Evolutionary conservation across 805 yeast species (phyloP).

Genomic region (Cyberlindnera nakhonratchasimensis): DNA sequence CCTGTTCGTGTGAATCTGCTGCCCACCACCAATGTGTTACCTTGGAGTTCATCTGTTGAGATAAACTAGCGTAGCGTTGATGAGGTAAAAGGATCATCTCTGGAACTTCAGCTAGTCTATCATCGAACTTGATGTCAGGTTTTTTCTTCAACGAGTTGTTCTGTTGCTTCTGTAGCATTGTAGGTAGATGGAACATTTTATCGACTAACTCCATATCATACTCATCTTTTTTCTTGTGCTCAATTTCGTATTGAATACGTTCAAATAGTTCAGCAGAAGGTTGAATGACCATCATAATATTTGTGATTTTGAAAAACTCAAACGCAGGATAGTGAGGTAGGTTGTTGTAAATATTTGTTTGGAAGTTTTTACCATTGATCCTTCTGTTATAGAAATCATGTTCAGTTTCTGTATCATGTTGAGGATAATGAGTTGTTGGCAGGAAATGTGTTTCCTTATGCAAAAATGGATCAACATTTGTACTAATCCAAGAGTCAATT

Average conservation of each 20-base stretch:
- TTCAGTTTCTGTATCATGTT: not conserved
- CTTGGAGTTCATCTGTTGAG: conserved; percentile 43
- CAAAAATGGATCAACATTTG: conserved; percentile 7
- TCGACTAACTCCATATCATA: conserved; percentile 53
- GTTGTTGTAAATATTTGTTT: conserved; percentile 34
- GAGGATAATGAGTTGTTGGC: not conserved
- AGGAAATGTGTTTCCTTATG: not conserved
- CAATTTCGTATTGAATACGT: conserved; percentile 22
- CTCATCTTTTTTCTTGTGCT: conserved; percentile 33
- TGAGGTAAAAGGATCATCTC: conserved; percentile 46
- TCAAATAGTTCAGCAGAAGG: conserved; percentile 37
- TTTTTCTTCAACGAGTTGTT: not conserved
- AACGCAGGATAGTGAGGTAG: conserved; percentile 35
- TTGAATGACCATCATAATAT: conserved; percentile 57
- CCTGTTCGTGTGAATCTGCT: conserved; percentile 43
- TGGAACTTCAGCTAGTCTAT: conserved; percentile 18
- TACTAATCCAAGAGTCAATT: conserved; percentile 8
- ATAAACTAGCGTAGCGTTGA: conserved; percentile 45
- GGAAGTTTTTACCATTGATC: conserved; percentile 18
- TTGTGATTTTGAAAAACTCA: conserved; percentile 33
- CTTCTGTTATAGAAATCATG: conserved; percentile 2
- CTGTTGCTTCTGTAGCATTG: conserved; percentile 18
- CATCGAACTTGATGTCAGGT: conserved; percentile 7
- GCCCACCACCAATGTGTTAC: conserved; percentile 38
- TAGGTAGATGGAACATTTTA: conserved; percentile 31